Evolutionary conservation across 2,329 filamentous ascomycete genomes (phyloP).

Genomic region (Pseudogymnoascus sp.): DNA sequence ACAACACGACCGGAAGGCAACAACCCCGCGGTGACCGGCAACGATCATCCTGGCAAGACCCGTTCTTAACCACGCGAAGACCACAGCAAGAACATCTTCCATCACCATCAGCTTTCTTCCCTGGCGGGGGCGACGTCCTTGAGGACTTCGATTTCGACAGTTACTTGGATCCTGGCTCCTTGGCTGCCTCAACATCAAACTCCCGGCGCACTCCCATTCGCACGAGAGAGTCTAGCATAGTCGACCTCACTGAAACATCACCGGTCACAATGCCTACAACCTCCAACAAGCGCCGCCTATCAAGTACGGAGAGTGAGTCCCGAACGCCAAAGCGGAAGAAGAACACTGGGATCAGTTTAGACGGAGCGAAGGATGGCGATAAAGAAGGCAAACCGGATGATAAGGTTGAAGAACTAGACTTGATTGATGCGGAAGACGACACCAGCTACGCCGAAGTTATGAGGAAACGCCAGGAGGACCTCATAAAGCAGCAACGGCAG

Average conservation of each 20-base stretch:
- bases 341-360: neutral
- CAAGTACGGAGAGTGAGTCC: constrained; percentile 23
- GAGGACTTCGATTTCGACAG: neutral
- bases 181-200: neutral
- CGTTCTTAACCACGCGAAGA: neutral
- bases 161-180: neutral
- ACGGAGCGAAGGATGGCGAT: neutral
- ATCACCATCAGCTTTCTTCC: neutral
- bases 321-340: constrained; percentile 12
- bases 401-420: constrained; percentile 23
- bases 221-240: constrained; percentile 11
- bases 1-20: neutral
- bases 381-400: constrained; percentile 14
- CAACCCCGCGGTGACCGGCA: neutral
- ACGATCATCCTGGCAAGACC: neutral
- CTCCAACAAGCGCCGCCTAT: constrained; percentile 14
- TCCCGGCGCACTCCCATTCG: neutral
- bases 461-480: constrained; percentile 23
- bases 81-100: neutral
- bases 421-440: constrained; percentile 23
- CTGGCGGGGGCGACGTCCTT: neutral
- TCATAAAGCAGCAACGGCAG: constrained; percentile 33
- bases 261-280: constrained; percentile 6
- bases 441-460: constrained; percentile 22
- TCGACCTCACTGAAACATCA: constrained; percentile 13